phyloP scores from a whole-genome alignment of 768 basidiomycete species.

The Naematelia encephala region DNA sequence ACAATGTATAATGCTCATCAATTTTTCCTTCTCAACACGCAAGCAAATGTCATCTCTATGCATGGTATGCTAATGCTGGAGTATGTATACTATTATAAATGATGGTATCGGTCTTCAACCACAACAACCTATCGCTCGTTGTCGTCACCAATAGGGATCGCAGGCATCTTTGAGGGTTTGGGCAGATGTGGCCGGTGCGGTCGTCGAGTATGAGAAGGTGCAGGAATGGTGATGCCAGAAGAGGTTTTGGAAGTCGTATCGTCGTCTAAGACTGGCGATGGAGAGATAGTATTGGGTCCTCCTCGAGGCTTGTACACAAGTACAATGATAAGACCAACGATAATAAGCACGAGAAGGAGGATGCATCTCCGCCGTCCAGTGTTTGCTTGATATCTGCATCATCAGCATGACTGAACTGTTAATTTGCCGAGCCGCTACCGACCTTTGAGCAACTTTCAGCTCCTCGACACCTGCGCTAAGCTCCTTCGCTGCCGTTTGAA shows the following conservation, averaged over 20 bases:
- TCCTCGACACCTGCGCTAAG: constrained; percentile 81
- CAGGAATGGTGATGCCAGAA: constrained; percentile 5
- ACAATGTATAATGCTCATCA: background rate
- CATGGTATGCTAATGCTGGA: background rate
- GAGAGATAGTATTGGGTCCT: constrained; percentile 4
- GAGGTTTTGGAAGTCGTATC: constrained; percentile 1
- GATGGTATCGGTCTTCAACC: background rate
- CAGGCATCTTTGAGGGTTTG: constrained; percentile 14
- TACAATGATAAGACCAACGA: constrained; percentile 79
- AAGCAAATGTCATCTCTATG: too few relatives aligned
- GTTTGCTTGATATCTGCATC: constrained; percentile 79
- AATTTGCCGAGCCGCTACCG: constrained; percentile 39
- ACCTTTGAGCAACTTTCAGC: constrained; percentile 76
- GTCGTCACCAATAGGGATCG: constrained; percentile 9
- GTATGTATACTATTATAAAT: background rate
- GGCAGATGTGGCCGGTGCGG: constrained; percentile 14
- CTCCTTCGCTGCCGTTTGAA: constrained; percentile 81
- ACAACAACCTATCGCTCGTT: background rate
- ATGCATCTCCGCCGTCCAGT: constrained; percentile 92
- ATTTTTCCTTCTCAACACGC: too few relatives aligned
- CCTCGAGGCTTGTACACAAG: constrained; percentile 85
- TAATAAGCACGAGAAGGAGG: constrained; percentile 81
- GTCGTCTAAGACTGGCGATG: constrained; percentile 2
- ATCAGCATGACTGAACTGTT: constrained; percentile 7
- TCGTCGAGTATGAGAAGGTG: background rate